Conservation (phyloP, 106 monocot genomes). For the Alisma plantagoaquatica region DNA sequence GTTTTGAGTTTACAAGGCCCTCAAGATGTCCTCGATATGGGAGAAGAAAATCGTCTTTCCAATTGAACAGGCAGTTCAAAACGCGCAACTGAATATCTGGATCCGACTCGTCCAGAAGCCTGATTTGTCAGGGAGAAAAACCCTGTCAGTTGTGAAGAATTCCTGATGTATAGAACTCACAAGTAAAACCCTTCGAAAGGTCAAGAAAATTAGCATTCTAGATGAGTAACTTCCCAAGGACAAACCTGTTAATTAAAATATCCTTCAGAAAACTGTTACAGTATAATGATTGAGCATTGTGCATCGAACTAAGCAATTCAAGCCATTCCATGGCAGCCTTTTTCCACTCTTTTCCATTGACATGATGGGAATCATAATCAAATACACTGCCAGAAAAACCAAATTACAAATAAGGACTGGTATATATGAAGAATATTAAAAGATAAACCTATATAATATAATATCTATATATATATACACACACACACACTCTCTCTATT, state of each 20-base stretch:
- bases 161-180: no score
- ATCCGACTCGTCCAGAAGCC: slow-evolving; percentile 82
- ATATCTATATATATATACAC: no score
- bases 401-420: no score
- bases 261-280: slow-evolving; percentile 54
- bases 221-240: no score
- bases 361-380: slow-evolving; percentile 20
- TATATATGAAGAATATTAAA: no score
- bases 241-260: slow-evolving; percentile 63
- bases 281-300: slow-evolving; percentile 53
- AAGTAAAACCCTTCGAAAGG: no score
- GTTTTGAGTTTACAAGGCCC: slow-evolving; percentile 48
- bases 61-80: slow-evolving; percentile 82
- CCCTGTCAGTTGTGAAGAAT: no score
- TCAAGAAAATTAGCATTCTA: no score
- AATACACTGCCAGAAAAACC: slow-evolving; percentile 38
- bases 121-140: no score
- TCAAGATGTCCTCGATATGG: slow-evolving; percentile 70
- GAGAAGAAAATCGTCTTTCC: slow-evolving; percentile 80
- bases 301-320: slow-evolving; percentile 50
- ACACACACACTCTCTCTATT: no score
- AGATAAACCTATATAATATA: no score
- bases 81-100: slow-evolving; percentile 66
- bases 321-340: slow-evolving; percentile 77
- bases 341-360: slow-evolving; percentile 57